Base-by-base conservation (phyloP, 2,329 filamentous ascomycete genomes). In the Hymenoscyphus infarciens region DNA sequence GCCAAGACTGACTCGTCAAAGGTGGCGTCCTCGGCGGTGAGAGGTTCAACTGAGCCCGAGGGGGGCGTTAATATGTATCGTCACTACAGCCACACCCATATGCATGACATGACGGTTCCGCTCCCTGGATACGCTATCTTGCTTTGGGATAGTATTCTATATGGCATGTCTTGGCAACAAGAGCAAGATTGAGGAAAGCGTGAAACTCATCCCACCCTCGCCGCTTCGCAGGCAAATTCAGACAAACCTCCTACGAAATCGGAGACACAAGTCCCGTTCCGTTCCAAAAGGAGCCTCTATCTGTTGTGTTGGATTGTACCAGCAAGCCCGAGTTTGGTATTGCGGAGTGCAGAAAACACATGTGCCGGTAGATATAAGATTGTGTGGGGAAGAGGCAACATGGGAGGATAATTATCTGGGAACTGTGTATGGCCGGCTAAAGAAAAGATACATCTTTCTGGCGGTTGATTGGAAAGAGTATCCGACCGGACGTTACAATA, bases 331-430 rank as follows among this genome's bases (percentile, higher is more conserved):
- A 39, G n/a, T 61, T 55, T 22, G 60, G 60, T 61, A 61, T 56
- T 61, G 60, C 60, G 60, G 60, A 61, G 60, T 61, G 60, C 60
- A 61, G 60, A 25, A 45, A n/a, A 22, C 10, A 11, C 60, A 61
- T 58, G 42, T 61, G 60, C 60, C 60, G 60, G 55, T 16, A 39
- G 57, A 33, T 59, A 33, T 59, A n/a, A 42, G 16, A 42, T 16
- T n/a, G 31, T 59, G 60, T 61, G 60, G 60, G 60, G 60, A 53
- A 61, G 5, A 25, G 19, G 27, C 16, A 45, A 52, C 22, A 59
- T 59, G 57, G 57, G 57, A 59, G 35, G 39, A n/a, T 16, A 5
- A 42, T 16, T 16, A 42, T 42, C 16, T 22, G 57, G 25, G 31
- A 33, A 42, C 8, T 55, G 19, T 29, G 27, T 53, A 45, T 27